A percentile compares a stretch with the other conserved stretches of the same genome.
Evolutionary conservation across 345 rosid genomes (phyloP).

Genomic region (Ricinus communis): DNA sequence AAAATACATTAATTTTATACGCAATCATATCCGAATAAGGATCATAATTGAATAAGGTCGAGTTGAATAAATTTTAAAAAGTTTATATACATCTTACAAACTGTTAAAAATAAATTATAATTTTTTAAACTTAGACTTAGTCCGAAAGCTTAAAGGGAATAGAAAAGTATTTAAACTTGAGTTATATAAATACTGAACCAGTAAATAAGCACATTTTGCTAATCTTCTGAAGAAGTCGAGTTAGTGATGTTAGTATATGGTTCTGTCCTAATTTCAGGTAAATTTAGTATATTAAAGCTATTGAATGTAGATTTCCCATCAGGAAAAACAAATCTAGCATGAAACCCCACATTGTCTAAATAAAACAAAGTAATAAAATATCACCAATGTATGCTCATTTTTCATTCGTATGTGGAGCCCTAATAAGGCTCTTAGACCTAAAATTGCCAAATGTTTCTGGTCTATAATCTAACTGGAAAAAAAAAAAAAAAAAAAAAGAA

Average conservation of each 20-base stretch:
- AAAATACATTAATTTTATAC: too few relatives aligned
- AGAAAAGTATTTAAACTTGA: too few relatives aligned
- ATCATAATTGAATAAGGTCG: too few relatives aligned
- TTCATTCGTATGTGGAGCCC: not conserved
- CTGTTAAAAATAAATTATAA: too few relatives aligned
- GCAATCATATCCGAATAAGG: too few relatives aligned
- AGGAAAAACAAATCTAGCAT: conserved; percentile 12
- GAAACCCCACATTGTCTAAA: conserved; percentile 13
- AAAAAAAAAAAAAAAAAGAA: not conserved
- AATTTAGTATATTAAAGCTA: conserved; percentile 11
- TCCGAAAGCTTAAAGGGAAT: too few relatives aligned
- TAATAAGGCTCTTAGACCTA: not conserved
- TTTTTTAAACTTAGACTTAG: too few relatives aligned
- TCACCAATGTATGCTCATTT: conserved; percentile 12
- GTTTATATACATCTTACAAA: too few relatives aligned
- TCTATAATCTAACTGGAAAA: not conserved
- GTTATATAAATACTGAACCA: too few relatives aligned
- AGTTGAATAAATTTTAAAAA: too few relatives aligned
- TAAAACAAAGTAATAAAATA: conserved; percentile 9
- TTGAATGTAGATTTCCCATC: not conserved
- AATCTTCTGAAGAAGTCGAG: too few relatives aligned
- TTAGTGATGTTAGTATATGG: conserved; percentile 35
- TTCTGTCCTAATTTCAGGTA: conserved; percentile 42
- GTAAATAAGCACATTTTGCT: too few relatives aligned
- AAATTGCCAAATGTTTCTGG: not conserved